Evolutionary conservation across 495 filamentous ascomycete species (phyloP), one percentile per base, ranked within the genome.

Genomic region (Penicillium verhagenii): DNA sequence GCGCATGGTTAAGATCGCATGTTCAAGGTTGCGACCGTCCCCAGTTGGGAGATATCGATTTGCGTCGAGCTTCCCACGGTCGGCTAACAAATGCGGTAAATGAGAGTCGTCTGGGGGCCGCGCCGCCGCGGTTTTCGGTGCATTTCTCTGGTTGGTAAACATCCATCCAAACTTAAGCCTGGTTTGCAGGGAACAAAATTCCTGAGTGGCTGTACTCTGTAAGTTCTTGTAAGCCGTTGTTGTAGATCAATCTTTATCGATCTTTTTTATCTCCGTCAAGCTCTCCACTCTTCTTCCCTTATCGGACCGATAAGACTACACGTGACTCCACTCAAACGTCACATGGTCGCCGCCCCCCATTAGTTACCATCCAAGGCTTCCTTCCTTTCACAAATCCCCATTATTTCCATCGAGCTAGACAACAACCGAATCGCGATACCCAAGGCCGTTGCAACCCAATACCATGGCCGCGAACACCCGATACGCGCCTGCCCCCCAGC

Each of bases 401-500:
- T 5, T 26, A 45, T 18, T 28, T 14, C n/a, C 14, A 45, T 33
- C 46, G 8, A 48, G 10, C 26, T 11, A 35, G 19, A 10, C 24
- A 6, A 21, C 14, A 31, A 24, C 10, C 1, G 18, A 14, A 13
- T 16, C 16, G 19, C 21, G 10, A 25, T 1, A 37, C 16, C 3
- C 23, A 20, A n/a, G 23, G 11, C 13, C 39, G 16, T 29, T 23
- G 13, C 20, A 31, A 43, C 28, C 18, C 24, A 4, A 54, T 9
- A 62, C 29, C 4, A 91, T 90, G 87, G 79, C 86, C 52, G 74
- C 79, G 42, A 88, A 84, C 52, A 75, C 84, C 50, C 88, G 87
- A 71, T 91, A 91, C 64, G 75, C 83, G 50, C 75, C 80, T 16
- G 88, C 87, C 60, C 79, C 87, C 28, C 86, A 88, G 75, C 83